phyloP scores from a whole-genome alignment of 345 rosid genomes.

The Passiflora organensis region DNA sequence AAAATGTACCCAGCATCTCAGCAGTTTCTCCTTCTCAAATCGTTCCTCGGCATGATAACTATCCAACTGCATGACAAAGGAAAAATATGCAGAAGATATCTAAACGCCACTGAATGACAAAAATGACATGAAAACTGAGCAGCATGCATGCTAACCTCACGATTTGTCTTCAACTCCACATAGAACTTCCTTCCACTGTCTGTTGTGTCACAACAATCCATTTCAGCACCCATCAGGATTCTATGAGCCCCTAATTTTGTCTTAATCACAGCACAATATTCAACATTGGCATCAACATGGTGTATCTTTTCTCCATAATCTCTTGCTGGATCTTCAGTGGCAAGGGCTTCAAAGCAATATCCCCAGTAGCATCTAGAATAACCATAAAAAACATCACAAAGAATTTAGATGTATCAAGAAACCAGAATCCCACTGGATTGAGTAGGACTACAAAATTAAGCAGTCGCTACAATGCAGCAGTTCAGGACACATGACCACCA shows the following conservation, averaged over 20 bases:
- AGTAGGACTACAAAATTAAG: neutral
- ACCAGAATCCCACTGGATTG: neutral
- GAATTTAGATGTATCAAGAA: neutral
- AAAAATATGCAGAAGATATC: neutral
- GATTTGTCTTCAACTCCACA: constrained; percentile 90
- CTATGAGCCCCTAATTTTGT: constrained; percentile 97
- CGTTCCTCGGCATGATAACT: constrained; percentile 63
- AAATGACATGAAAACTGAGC: too few species aligned
- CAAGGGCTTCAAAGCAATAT: constrained; percentile 90
- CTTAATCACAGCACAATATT: constrained; percentile 76
- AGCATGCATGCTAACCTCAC: constrained; percentile 60
- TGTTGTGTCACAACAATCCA: constrained; percentile 91
- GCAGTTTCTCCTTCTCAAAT: constrained; percentile 87
- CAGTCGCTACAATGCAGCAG: neutral
- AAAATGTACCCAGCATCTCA: constrained; percentile 73
- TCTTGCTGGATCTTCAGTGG: constrained; percentile 86
- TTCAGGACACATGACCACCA: neutral
- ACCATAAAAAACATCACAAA: constrained; percentile 12
- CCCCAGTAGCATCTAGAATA: constrained; percentile 99
- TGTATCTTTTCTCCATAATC: constrained; percentile 73
- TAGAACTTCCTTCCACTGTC: constrained; percentile 85
- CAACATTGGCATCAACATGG: constrained; percentile 82
- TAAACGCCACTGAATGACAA: too few species aligned
- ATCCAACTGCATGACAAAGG: constrained; percentile 52
- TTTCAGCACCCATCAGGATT: constrained; percentile 93